Evolutionary conservation across 176 grass and related monocot species (phyloP).

Genomic region (Oropetium thomaeum): DNA sequence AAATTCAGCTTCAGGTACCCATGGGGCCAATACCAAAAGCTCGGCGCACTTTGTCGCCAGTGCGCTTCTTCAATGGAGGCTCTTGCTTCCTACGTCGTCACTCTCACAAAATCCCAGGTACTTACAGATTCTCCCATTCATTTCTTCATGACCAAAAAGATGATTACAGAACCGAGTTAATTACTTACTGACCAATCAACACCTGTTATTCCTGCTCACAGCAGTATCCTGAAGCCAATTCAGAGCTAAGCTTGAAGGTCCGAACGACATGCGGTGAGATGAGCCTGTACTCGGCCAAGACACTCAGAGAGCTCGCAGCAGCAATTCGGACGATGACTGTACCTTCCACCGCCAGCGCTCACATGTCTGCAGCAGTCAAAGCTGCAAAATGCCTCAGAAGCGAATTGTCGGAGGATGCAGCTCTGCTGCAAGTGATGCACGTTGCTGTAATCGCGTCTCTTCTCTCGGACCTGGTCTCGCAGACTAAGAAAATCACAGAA

Average conservation of each 20-base stretch:
- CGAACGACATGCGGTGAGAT: conserved; percentile 55
- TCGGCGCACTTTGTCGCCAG: conserved; percentile 70
- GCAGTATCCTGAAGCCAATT: conserved; percentile 49
- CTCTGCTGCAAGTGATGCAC: conserved; percentile 47
- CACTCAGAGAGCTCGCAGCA: conserved; percentile 54
- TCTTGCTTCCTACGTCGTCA: conserved; percentile 59
- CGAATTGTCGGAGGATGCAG: conserved; percentile 30
- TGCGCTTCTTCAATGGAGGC: conserved; percentile 82
- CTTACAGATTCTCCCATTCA: not conserved
- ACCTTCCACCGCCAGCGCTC: conserved; percentile 27
- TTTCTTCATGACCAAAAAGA: not conserved
- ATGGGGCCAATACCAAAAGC: conserved; percentile 74
- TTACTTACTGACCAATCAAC: not conserved
- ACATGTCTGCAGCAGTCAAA: conserved; percentile 49
- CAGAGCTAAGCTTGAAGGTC: conserved; percentile 45
- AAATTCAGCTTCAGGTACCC: conserved; percentile 75
- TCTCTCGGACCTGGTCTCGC: conserved; percentile 58
- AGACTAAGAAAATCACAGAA: conserved; percentile 37
- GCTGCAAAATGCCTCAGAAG: conserved; percentile 28
- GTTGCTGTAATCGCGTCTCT: conserved; percentile 65
- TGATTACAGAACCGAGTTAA: not conserved
- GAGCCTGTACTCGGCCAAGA: conserved; percentile 64
- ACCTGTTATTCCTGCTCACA: conserved; percentile 13
- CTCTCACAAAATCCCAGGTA: conserved; percentile 53
- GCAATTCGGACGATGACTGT: conserved; percentile 52